These are phyloP conservation scores for Lodderomyces theae DNA, from an alignment of 1,139 yeast species.

Conservation along the genomic window DNA sequence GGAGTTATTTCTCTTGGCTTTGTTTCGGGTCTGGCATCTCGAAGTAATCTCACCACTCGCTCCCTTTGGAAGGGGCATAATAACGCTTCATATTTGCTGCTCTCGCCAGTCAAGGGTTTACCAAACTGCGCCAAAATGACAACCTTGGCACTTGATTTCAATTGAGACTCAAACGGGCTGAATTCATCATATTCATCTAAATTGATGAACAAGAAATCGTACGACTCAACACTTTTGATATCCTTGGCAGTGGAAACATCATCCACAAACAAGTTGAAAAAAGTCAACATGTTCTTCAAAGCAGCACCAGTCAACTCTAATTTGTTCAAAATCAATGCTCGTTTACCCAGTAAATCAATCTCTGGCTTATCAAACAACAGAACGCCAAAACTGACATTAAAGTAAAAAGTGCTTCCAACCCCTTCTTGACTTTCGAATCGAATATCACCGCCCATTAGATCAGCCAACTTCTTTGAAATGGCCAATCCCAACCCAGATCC, in stretches of 20 bases:
- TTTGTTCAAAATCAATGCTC: conserved; percentile 32
- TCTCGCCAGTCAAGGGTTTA: conserved; percentile 23
- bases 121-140: conserved; percentile 32
- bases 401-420: conserved; percentile 50
- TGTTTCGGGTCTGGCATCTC: conserved; percentile 10
- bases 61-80: conserved; percentile 35
- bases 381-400: conserved; percentile 33
- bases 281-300: conserved; percentile 26
- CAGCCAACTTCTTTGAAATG: conserved; percentile 55
- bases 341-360: conserved; percentile 14
- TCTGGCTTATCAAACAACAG: conserved; percentile 17
- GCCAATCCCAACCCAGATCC: conserved; percentile 64
- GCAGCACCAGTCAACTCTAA: conserved; percentile 33
- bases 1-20: not conserved
- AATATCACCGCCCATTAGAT: conserved; percentile 56
- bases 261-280: conserved; percentile 33
- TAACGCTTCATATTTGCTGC: conserved; percentile 26
- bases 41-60: conserved; percentile 24
- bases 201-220: conserved; percentile 20
- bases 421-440: conserved; percentile 52
- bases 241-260: conserved; percentile 1
- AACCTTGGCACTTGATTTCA: conserved; percentile 16
- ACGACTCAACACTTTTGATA: conserved; percentile 1
- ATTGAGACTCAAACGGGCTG: conserved; percentile 9
- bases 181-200: conserved; percentile 18